These are phyloP conservation scores for Talaromyces pinophilus DNA, from an alignment of 2,329 filamentous ascomycete genomes.

Conservation along the genomic window DNA sequence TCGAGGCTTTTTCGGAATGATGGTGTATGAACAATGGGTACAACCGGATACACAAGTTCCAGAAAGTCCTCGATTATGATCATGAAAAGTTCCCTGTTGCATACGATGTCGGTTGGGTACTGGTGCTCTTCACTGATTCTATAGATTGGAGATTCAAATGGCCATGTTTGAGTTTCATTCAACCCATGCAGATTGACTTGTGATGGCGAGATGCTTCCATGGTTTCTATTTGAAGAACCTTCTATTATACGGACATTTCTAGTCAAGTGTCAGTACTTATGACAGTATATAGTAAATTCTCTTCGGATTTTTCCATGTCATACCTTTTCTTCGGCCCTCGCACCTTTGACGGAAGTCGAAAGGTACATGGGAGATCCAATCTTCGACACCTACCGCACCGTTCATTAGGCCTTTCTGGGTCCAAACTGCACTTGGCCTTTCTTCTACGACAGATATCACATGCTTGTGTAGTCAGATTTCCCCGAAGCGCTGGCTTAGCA, in stretches of 20 bases:
- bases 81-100: background rate
- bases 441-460: background rate
- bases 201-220: too few species aligned
- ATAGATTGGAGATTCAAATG: background rate
- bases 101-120: background rate
- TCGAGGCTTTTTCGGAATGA: background rate
- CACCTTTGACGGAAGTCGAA: background rate
- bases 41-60: background rate
- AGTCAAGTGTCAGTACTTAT: background rate
- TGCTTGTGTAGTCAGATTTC: background rate
- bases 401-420: background rate
- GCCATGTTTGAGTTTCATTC: background rate
- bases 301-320: background rate
- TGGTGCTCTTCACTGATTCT: background rate
- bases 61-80: background rate
- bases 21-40: background rate
- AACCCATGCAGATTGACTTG: background rate
- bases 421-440: background rate
- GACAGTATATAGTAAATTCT: background rate
- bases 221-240: background rate
- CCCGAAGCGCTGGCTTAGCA: background rate
- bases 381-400: background rate
- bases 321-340: background rate
- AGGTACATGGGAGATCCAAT: background rate
- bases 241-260: background rate